Base-by-base conservation (phyloP, 208 protist genomes). In the Cochliopodium minus region DNA sequence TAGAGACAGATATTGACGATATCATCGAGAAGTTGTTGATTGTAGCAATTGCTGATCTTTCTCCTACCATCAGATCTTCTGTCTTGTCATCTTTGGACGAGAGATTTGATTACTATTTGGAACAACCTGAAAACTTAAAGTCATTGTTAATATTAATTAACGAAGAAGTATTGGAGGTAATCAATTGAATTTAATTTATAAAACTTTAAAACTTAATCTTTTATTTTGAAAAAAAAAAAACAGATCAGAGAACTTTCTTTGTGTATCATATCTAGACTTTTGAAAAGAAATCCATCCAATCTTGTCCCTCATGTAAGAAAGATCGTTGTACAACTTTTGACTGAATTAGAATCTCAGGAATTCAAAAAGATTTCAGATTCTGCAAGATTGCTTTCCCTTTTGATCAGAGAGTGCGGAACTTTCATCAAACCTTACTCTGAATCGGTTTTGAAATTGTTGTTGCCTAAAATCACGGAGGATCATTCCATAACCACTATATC, bases 61-160 rank as follows among this genome's bases (percentile, higher is more conserved):
- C 38, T 32, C 20, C 23, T n/a, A 32, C 15, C 10, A 59, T 59
- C 32, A 36, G 55, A 52, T 32, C 5, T 32, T 20, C 55, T 23
- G 33, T 59, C 23, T 48, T 59, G 30, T 40, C 23, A 2, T 59
- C 34, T 11, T 36, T 59, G 2, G 55, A 59, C 5, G 4, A 47
- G 4, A 45, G 59, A 10, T 91, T 91, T 51, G 85, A 92, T 54
- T 29, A 67, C 7, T 71, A 83, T 57, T 64, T 92, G 9, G 78
- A 76, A 9, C 74, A 87, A 47, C 65, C 81, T 7, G 69, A 84
- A 30, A 84, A 76, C 57, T 56, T 92, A 9, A 61, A 74, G 28
- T 69, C 56, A 2, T 60, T 92, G n/a, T 87, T 90, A 33, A 64
- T 86, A 15, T 78, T 79, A 0, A 54, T 92, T 7, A 88, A 92